Base-by-base conservation (phyloP, 2,329 filamentous ascomycete genomes). In the Pseudogymnoascus sp. region DNA sequence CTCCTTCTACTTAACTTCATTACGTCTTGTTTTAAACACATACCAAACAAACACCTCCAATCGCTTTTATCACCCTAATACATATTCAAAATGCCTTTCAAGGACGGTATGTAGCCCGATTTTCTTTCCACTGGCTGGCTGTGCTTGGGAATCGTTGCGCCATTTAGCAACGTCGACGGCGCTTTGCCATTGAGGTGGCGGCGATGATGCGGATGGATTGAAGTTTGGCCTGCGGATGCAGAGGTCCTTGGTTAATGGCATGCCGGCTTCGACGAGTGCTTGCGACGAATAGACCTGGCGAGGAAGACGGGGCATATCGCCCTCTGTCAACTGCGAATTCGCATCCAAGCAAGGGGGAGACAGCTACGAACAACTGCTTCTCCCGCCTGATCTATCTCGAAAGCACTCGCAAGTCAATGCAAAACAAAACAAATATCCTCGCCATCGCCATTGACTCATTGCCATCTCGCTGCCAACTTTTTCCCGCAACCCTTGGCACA, bases 81-180 rank as follows among this genome's bases (percentile, higher is more conserved):
- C 72, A 69, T 65, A 67, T 64, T 65, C 72, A 76, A 71, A 61
- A 76, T 76, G 75, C 65, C 65, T 68, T 75, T 74, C 74, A 71
- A 72, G 64, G 67, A 71, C 60, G 75, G 75, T 76, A 74, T 33
- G 75, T 74, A 13, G 18, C 59, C 13, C 42, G 25, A 48, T 48
- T 48, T 25, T 48, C 25, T 29, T 52, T 52, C 25, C 21, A 27
- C 42, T 15, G 13, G 42, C 25, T 31, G 3, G 42, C 25, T 52
- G 63, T 61, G 31, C 45, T 60, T 52, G 58, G 62, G 55, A 35
- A 61, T 58, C 33, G 58, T 66, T 65, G 67, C 65, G 65, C 68
- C 69, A 67, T 65, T 59, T 35, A 37, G 35, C 15, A 7, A 21
- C 21, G 4, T 15, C 55, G 18, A 52, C 37, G 48, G 59, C 61